Conservation (phyloP, 2,329 filamentous ascomycete genomes). For the Curvularia verruculosa region DNA sequence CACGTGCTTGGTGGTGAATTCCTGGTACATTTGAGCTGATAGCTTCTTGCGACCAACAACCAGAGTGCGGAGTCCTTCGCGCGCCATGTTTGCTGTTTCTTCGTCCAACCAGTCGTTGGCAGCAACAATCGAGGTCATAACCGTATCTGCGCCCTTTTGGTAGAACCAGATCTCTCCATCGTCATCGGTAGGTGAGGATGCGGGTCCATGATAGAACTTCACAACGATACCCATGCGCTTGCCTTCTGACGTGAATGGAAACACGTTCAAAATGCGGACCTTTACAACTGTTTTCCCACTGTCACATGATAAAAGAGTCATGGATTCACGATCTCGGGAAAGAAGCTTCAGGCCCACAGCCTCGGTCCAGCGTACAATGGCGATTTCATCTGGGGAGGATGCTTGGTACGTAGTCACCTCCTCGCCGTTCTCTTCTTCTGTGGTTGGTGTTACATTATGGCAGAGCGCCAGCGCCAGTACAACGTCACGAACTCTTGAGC, state of each 20-base stretch:
- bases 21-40: constrained; percentile 76
- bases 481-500: constrained; percentile 88
- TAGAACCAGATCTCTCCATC: constrained; percentile 95
- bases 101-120: constrained; percentile 99
- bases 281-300: constrained; percentile 77
- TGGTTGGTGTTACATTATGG: constrained; percentile 94
- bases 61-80: constrained; percentile 90
- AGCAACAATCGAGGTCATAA: constrained; percentile 95
- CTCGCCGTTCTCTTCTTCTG: constrained; percentile 79
- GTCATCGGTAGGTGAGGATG: constrained; percentile 54
- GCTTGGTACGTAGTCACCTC: constrained; percentile 88
- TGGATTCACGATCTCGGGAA: constrained; percentile 84
- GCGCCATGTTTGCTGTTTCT: constrained; percentile 99
- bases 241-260: constrained; percentile 96
- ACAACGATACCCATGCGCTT: constrained; percentile 99
- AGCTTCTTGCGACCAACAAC: constrained; percentile 93
- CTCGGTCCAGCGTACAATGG: constrained; percentile 95
- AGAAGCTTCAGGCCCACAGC: constrained; percentile 84
- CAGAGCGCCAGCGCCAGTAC: constrained; percentile 91
- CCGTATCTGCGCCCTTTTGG: constrained; percentile 96
- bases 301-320: constrained; percentile 78
- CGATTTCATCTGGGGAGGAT: constrained; percentile 96
- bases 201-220: constrained; percentile 66
- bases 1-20: constrained; percentile 76
- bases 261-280: constrained; percentile 89